Evolutionary conservation across 306 rosid species (phyloP).

Genomic region (Cicer bijugum): DNA sequence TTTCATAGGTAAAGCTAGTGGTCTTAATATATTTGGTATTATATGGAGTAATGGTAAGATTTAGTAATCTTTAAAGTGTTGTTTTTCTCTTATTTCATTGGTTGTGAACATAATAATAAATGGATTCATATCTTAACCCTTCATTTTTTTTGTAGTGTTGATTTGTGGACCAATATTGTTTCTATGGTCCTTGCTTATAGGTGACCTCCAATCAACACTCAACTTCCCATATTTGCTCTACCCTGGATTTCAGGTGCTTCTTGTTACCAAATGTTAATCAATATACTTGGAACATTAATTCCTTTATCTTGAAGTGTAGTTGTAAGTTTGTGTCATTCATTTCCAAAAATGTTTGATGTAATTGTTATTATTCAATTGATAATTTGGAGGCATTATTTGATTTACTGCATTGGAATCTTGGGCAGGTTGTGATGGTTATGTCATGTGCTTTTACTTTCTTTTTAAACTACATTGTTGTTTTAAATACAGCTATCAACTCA

Average conservation of each 20-base stretch:
- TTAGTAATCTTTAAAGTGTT: slow-evolving; percentile 8
- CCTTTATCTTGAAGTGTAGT: too few species aligned
- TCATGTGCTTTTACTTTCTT: slow-evolving; percentile 78
- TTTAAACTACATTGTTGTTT: slow-evolving; percentile 72
- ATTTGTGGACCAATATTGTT: slow-evolving; percentile 73
- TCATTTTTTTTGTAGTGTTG: slow-evolving; percentile 52
- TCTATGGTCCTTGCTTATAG: slow-evolving; percentile 62
- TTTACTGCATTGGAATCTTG: slow-evolving; percentile 42
- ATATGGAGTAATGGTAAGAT: slow-evolving; percentile 91
- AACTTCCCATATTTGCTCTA: slow-evolving; percentile 59
- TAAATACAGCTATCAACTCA: slow-evolving; percentile 79
- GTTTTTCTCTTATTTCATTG: slow-evolving; percentile 9
- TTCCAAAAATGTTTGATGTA: too few species aligned
- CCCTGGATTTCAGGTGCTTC: slow-evolving; percentile 77
- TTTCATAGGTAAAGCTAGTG: slow-evolving; percentile 71
- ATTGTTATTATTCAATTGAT: not conserved
- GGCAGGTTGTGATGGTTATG: slow-evolving; percentile 76
- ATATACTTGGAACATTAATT: not conserved
- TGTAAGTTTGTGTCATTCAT: too few species aligned
- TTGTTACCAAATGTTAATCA: slow-evolving; percentile 12
- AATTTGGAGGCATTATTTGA: slow-evolving; percentile 34
- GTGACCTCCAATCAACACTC: slow-evolving; percentile 58
- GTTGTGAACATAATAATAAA: not conserved
- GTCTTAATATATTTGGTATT: slow-evolving; percentile 77
- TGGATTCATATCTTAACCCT: not conserved